These are phyloP conservation scores for Cryomyces antarcticus DNA, from an alignment of 495 filamentous ascomycete genomes.

Conservation along the genomic window DNA sequence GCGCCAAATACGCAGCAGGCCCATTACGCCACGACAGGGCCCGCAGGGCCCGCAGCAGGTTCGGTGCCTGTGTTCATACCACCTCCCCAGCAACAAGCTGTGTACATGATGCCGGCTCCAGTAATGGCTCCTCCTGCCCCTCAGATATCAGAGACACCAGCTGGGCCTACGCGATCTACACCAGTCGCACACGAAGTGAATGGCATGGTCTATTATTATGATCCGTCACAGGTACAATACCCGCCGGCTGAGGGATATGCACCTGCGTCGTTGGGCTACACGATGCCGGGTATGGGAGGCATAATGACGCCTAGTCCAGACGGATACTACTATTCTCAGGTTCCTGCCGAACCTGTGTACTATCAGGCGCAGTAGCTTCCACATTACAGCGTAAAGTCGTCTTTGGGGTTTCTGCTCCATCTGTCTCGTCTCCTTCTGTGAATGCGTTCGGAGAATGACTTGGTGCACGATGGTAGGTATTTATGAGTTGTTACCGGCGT, in stretches of 20 bases:
- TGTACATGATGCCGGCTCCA: slow-evolving; percentile 3
- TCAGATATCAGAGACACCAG: not conserved
- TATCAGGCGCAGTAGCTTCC: slow-evolving; percentile 1
- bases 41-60: not conserved
- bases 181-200: slow-evolving; percentile 79
- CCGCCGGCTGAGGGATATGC: slow-evolving; percentile 26
- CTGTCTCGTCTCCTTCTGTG: no score
- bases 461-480: no score
- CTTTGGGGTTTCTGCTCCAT: no score
- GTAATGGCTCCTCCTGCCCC: not conserved
- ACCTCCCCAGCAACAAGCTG: slow-evolving; percentile 1
- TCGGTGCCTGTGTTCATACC: slow-evolving; percentile 3
- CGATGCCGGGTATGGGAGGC: slow-evolving; percentile 1
- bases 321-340: slow-evolving; percentile 2
- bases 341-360: not conserved
- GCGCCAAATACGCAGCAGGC: slow-evolving; percentile 29
- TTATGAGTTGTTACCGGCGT: no score
- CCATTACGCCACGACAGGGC: not conserved
- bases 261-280: not conserved
- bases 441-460: no score
- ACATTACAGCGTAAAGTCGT: no score
- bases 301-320: slow-evolving; percentile 3
- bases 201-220: slow-evolving; percentile 90
- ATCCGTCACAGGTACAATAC: slow-evolving; percentile 45
- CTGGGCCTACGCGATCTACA: slow-evolving; percentile 7